phyloP scores from a whole-genome alignment of 2,329 filamentous ascomycete species.

The Neurospora crassa region DNA sequence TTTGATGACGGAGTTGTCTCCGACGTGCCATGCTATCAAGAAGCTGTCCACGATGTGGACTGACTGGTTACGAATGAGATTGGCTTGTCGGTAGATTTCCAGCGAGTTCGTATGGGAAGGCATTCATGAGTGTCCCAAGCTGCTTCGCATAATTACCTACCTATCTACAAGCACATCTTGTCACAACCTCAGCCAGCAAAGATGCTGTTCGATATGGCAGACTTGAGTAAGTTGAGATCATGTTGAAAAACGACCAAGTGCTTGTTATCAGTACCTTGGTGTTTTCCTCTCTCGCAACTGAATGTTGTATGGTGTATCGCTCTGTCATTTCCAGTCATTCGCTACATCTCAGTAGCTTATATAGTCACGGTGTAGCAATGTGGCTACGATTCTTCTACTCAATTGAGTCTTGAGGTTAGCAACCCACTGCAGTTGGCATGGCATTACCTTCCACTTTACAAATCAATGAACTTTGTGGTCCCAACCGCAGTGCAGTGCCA shows the following conservation, averaged over 20 bases:
- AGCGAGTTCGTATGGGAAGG: background rate
- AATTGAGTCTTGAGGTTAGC: background rate
- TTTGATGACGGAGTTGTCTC: background rate
- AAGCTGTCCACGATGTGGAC: background rate
- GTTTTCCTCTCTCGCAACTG: background rate
- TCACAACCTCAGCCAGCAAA: background rate
- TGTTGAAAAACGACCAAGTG: background rate
- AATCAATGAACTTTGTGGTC: background rate
- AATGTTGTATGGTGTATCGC: background rate
- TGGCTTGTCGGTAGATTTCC: background rate
- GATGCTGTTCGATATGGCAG: background rate
- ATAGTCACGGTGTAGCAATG: background rate
- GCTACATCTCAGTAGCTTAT: background rate
- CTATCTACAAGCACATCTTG: background rate
- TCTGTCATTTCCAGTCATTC: background rate
- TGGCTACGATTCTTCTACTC: background rate
- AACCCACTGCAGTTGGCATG: background rate
- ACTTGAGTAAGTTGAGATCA: background rate
- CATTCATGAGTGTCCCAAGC: background rate
- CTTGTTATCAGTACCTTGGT: background rate
- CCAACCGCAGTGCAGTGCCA: background rate
- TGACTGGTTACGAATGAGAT: background rate
- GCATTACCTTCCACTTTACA: background rate
- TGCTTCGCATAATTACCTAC: no score
- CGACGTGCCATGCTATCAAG: background rate